A percentile compares a stretch with the other conserved stretches of the same genome.
Conservation (phyloP, 176 grass and related monocot species). For the Eleusine indica region DNA sequence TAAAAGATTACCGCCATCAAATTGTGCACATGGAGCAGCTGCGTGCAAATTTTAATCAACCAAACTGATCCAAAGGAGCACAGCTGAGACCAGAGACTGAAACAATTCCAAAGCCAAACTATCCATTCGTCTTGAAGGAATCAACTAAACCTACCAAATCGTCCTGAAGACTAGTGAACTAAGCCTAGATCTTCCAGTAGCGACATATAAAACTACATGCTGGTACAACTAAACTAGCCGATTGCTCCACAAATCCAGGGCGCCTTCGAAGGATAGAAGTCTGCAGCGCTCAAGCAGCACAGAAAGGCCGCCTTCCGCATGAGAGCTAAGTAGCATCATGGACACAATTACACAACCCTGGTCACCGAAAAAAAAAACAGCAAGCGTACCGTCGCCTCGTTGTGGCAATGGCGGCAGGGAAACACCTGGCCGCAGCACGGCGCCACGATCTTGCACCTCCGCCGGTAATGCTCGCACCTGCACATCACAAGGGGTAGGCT, state of each 20-base stretch:
- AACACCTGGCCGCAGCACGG: slow-evolving; percentile 87
- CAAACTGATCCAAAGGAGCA: slow-evolving; percentile 5
- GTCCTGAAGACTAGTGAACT: not conserved
- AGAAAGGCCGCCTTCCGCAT: slow-evolving; percentile 1
- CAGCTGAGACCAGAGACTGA: slow-evolving; percentile 8
- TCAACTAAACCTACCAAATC: not conserved
- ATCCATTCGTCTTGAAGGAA: not conserved
- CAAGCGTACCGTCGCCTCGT: slow-evolving; percentile 67
- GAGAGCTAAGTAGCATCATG: not conserved
- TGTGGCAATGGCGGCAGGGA: slow-evolving; percentile 92
- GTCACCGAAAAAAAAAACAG: not conserved
- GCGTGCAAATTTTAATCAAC: not conserved
- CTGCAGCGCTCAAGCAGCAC: not conserved
- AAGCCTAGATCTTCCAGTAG: not conserved
- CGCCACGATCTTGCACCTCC: slow-evolving; percentile 94
- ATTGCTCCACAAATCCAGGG: not conserved
- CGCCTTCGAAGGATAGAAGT: not conserved
- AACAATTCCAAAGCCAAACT: not conserved
- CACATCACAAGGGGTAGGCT: not conserved
- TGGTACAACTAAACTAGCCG: not conserved
- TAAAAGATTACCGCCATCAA: not conserved
- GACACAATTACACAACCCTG: not conserved
- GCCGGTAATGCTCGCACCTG: slow-evolving; percentile 83
- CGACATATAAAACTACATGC: not conserved
- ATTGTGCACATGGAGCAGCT: not conserved